A percentile compares a stretch with the other conserved stretches of the same genome.
phyloP scores from a whole-genome alignment of 345 rosid species.

The Bruguiera sexangula region DNA sequence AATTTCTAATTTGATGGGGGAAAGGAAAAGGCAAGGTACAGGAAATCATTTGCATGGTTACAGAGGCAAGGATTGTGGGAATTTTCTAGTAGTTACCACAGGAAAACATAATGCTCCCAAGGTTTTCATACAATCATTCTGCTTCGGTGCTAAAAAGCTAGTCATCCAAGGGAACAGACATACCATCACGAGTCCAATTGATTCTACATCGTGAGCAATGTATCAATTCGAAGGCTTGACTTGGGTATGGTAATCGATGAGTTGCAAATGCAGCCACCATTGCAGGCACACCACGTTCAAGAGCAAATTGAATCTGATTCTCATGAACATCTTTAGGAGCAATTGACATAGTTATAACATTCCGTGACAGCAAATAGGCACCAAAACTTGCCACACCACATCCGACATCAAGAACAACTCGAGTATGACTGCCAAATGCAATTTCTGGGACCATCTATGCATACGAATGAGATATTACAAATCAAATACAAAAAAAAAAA shows the following conservation, averaged over 20 bases:
- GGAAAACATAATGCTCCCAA: background rate
- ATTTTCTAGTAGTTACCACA: background rate
- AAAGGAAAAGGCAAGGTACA: background rate
- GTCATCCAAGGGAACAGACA: constrained; percentile 11
- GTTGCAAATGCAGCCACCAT: constrained; percentile 96
- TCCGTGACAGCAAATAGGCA: constrained; percentile 73
- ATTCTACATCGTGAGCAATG: constrained; percentile 99
- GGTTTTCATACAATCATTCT: background rate
- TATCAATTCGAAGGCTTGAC: constrained; percentile 94
- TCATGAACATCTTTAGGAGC: constrained; percentile 99
- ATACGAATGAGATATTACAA: constrained; percentile 15
- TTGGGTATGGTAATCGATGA: constrained; percentile 67
- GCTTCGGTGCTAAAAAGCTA: constrained; percentile 9
- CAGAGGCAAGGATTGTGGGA: background rate
- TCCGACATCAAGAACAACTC: constrained; percentile 83
- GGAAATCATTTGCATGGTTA: background rate
- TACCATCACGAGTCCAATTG: constrained; percentile 99
- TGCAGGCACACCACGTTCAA: constrained; percentile 98
- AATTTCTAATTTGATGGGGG: background rate
- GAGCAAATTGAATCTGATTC: constrained; percentile 98
- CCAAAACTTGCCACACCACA: constrained; percentile 99
- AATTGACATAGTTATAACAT: constrained; percentile 78
- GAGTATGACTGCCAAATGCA: constrained; percentile 64
- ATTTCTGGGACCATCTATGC: constrained; percentile 80
- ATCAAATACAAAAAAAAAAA: constrained; percentile 8